These are phyloP conservation scores for Zanthoxylum bungeanum DNA, from an alignment of 345 rosid species.

Conservation along the genomic window DNA sequence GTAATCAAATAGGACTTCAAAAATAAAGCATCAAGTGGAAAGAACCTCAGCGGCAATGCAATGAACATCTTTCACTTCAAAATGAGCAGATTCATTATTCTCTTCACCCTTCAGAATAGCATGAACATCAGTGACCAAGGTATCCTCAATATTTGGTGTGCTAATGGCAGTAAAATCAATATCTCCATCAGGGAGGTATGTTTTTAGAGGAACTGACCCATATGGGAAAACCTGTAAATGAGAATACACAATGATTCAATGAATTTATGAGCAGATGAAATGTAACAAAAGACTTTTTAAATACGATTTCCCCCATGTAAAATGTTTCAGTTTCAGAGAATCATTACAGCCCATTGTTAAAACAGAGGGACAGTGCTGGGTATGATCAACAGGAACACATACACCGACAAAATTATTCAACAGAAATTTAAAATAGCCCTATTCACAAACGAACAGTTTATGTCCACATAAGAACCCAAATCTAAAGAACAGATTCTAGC, in stretches of 20 bases:
- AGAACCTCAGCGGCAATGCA: constrained; percentile 38
- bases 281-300: not conserved
- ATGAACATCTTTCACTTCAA: constrained; percentile 33
- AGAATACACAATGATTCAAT: not conserved
- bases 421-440: not conserved
- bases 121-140: constrained; percentile 22
- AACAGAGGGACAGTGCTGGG: not conserved
- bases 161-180: constrained; percentile 35
- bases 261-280: not conserved
- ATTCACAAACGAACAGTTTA: not conserved
- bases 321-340: not conserved
- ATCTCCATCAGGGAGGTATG: constrained; percentile 42
- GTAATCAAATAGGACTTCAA: not conserved
- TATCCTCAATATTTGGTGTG: constrained; percentile 21
- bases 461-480: not conserved
- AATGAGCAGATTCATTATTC: constrained; percentile 14
- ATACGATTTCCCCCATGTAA: not conserved
- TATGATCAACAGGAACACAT: not conserved
- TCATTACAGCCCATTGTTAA: not conserved
- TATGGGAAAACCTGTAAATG: constrained; percentile 21
- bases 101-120: constrained; percentile 28
- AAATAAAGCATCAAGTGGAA: not conserved
- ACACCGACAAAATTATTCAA: not conserved
- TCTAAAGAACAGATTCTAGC: not conserved
- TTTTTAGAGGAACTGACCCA: constrained; percentile 34